Base-by-base conservation (phyloP, 495 filamentous ascomycete genomes). In the Talaromyces borbonicus region DNA sequence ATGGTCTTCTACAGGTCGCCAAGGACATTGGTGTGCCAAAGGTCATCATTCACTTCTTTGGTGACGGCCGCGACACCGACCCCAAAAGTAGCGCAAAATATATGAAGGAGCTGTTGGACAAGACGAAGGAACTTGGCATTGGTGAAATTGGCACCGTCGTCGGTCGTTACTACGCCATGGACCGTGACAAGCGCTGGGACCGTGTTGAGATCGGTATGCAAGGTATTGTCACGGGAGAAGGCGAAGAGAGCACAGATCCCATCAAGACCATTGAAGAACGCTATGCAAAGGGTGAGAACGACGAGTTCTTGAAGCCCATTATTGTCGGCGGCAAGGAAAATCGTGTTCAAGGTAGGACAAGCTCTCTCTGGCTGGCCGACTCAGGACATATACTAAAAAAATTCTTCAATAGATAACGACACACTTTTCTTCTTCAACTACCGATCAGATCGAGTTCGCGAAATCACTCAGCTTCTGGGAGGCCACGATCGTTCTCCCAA, bases 371-470 rank as follows among this genome's bases (percentile, higher is more conserved):
- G n/a, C n/a, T n/a, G n/a, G n/a, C n/a, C n/a, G n/a, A n/a, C n/a
- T n/a, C 12, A 25, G 16, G 26, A 26, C 6, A 15, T 6, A 37
- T 12, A 38, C 20, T 25, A 47, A 47, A 5, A 2, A n/a, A 14
- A 45, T 23, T 39, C 15, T 16, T 19, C n/a, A 14, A 22, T 14
- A 88, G 87, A 96, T 59, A 77, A 81, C 50, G 92, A 98, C 58
- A 90, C 87, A 38, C 79, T 95, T 56, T 96, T 98, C 77, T 96
- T 96, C 80, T 98, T 98, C 85, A 98, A 98, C 79, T 98, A 98
- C 78, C 90, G 92, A 54, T 96, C 92, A 29, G 92, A 98, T 60
- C 90, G 92, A 62, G 90, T 94, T 42, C 87, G 93, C 54, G 90
- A 98, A 61, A 83, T 97, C 59, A 95, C 90, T 44, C 92, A 97